phyloP scores from a whole-genome alignment of 805 yeast genomes.

The Candida hungchunana region DNA sequence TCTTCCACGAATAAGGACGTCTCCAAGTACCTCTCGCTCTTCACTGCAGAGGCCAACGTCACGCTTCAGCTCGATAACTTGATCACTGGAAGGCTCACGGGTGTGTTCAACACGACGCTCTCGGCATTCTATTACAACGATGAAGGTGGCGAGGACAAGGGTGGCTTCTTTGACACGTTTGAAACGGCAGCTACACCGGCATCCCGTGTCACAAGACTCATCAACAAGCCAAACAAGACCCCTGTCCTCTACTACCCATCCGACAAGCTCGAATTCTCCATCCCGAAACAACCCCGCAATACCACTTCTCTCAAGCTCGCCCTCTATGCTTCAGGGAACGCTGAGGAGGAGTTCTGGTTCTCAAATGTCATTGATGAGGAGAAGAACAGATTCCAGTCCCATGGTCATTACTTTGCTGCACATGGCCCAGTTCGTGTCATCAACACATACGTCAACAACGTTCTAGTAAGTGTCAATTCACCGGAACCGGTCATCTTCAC shows the following conservation, averaged over 20 bases:
- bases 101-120: constrained; percentile 52
- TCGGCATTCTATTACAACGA: constrained; percentile 50
- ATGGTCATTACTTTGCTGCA: constrained; percentile 43
- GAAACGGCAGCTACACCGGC: constrained; percentile 22
- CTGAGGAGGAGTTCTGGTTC: constrained; percentile 84
- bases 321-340: constrained; percentile 68
- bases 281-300: constrained; percentile 48
- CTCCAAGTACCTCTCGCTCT: constrained; percentile 48
- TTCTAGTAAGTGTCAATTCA: constrained; percentile 53
- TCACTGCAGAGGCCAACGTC: constrained; percentile 36
- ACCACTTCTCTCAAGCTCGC: constrained; percentile 51
- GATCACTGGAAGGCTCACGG: constrained; percentile 49
- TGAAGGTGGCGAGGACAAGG: constrained; percentile 21
- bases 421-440: constrained; percentile 72
- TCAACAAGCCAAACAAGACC: constrained; percentile 27
- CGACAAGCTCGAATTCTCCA: constrained; percentile 30
- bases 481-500: constrained; percentile 77
- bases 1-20: constrained; percentile 60
- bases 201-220: constrained; percentile 15
- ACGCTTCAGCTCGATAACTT: constrained; percentile 65
- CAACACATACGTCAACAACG: constrained; percentile 56
- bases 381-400: constrained; percentile 34
- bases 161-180: constrained; percentile 14
- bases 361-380: constrained; percentile 50
- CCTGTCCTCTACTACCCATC: constrained; percentile 47